Percentiles rank a stretch among this genome's conserved stretches.
Conservation (phyloP, 805 yeast species). For the Myxozyma melibiosi region DNA sequence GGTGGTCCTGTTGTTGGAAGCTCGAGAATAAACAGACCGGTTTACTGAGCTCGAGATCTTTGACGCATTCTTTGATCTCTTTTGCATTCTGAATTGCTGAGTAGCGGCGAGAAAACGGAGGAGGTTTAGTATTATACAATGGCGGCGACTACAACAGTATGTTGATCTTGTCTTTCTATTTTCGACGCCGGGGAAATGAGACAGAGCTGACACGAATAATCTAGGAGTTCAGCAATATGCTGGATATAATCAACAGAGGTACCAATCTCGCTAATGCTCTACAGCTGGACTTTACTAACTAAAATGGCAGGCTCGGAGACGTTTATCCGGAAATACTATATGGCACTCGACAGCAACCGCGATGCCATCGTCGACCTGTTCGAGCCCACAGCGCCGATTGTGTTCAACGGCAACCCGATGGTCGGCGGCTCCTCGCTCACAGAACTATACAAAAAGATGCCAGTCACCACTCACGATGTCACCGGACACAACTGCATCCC, state of each 20-base stretch:
- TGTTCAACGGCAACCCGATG: constrained; percentile 49
- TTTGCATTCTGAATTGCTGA: too few relatives aligned
- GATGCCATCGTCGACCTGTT: constrained; percentile 36
- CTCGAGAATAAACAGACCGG: too few relatives aligned
- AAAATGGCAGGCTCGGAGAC: constrained; percentile 48
- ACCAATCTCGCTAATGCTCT: too few relatives aligned
- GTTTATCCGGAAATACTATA: constrained; percentile 41
- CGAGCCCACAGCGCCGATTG: constrained; percentile 42
- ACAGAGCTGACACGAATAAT: background rate
- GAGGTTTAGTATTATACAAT: too few relatives aligned
- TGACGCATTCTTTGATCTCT: too few relatives aligned
- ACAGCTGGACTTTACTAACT: too few relatives aligned
- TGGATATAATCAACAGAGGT: constrained; percentile 27
- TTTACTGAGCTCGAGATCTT: too few relatives aligned
- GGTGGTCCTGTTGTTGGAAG: too few relatives aligned
- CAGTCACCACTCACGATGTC: constrained; percentile 43
- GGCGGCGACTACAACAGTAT: background rate
- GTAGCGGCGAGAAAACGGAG: too few relatives aligned
- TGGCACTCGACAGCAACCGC: constrained; percentile 41
- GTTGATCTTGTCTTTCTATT: background rate
- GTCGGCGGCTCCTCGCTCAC: constrained; percentile 44
- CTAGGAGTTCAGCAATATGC: constrained; percentile 16
- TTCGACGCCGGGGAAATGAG: background rate
- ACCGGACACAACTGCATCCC: constrained; percentile 46
- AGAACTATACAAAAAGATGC: constrained; percentile 43